phyloP scores from a whole-genome alignment of 2,329 filamentous ascomycete species.

The Pseudogymnoascus sp. region DNA sequence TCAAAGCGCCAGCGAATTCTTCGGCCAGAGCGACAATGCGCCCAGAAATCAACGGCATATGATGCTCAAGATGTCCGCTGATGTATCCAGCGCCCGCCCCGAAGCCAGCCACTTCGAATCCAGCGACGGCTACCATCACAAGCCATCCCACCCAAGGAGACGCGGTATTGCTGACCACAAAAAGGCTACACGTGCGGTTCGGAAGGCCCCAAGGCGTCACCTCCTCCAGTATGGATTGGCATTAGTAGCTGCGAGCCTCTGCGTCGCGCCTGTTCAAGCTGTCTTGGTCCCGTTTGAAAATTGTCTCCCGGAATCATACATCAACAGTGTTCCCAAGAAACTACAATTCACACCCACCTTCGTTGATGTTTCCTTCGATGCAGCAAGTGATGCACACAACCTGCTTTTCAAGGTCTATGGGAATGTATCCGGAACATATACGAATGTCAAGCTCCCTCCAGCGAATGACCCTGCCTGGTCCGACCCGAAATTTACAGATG shows the following conservation, averaged over 20 bases:
- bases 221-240: constrained; percentile 3
- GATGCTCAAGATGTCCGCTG: neutral
- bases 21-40: neutral
- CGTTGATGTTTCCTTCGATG: constrained; percentile 69
- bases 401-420: constrained; percentile 80
- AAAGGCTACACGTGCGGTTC: neutral
- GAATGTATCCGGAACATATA: constrained; percentile 74
- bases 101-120: neutral
- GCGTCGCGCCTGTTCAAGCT: constrained; percentile 44
- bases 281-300: constrained; percentile 76
- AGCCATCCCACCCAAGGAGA: neutral
- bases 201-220: neutral
- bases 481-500: constrained; percentile 51
- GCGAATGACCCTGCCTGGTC: constrained; percentile 55
- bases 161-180: neutral
- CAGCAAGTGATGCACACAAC: constrained; percentile 51
- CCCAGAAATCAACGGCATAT: neutral
- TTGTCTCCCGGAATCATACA: constrained; percentile 62
- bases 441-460: constrained; percentile 52
- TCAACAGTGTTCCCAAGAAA: constrained; percentile 49
- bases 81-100: neutral
- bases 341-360: constrained; percentile 76
- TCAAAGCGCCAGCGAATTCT: neutral
- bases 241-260: constrained; percentile 23
- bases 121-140: neutral